Conservation (phyloP, 345 rosid species). For the Aurinia saxatilis region DNA sequence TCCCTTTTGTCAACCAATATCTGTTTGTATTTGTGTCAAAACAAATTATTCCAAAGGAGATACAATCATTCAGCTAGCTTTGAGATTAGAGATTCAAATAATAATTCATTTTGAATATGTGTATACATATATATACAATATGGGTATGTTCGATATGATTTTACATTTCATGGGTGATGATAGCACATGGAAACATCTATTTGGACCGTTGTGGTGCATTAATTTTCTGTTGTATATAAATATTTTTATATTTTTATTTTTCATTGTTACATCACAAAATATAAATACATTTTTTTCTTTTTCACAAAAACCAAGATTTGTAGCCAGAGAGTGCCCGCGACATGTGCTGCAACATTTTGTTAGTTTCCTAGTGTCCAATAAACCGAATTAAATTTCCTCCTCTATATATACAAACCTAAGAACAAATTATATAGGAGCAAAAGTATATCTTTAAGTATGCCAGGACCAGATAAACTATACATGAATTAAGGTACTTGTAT, state of each 20-base stretch:
- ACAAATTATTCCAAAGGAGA: background rate
- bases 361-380: constrained; percentile 16
- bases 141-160: background rate
- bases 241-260: background rate
- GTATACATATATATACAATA: background rate
- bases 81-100: background rate
- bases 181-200: background rate
- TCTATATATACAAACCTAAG: background rate
- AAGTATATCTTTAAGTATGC: too few species aligned
- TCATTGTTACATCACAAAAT: background rate
- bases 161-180: background rate
- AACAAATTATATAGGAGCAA: background rate
- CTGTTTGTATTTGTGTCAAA: background rate
- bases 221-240: background rate
- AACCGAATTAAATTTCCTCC: background rate
- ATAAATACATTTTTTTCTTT: background rate
- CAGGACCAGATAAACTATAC: too few species aligned
- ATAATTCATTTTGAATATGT: too few species aligned
- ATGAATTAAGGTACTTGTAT: background rate
- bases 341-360: constrained; percentile 30
- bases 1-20: constrained; percentile 21
- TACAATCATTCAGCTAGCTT: background rate
- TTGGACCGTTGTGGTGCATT: constrained; percentile 6
- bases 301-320: background rate
- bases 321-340: constrained; percentile 18